Evolutionary conservation across 2,329 filamentous ascomycete species (phyloP).

Genomic region (Lasiodiplodia hormozganensis): DNA sequence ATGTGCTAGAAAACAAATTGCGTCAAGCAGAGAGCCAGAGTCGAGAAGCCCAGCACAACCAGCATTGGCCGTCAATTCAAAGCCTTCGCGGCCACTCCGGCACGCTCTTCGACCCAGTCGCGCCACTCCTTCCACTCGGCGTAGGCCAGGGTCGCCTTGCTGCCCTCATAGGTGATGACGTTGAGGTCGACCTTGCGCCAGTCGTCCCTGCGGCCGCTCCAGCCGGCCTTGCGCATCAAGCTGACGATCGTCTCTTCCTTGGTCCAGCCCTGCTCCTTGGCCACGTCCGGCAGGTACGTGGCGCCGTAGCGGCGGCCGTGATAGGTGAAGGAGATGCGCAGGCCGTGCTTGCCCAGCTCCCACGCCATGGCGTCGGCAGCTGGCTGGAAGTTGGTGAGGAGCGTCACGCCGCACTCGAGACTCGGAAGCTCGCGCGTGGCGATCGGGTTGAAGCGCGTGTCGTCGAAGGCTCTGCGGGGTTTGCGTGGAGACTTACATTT

Average conservation of each 20-base stretch:
- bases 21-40: not conserved
- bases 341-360: constrained; percentile 83
- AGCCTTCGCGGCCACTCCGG: not conserved
- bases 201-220: constrained; percentile 69
- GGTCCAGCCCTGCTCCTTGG: constrained; percentile 90
- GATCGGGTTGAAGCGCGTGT: constrained; percentile 67
- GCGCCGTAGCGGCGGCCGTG: constrained; percentile 76
- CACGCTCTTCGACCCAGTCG: constrained; percentile 65
- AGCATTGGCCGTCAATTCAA: constrained; percentile 11
- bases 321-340: constrained; percentile 84
- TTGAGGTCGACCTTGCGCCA: constrained; percentile 83
- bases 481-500: not conserved
- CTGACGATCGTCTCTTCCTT: constrained; percentile 91
- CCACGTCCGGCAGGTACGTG: constrained; percentile 92
- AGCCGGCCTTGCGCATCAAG: constrained; percentile 93
- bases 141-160: constrained; percentile 75
- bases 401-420: constrained; percentile 66
- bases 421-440: constrained; percentile 47
- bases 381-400: constrained; percentile 85
- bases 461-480: constrained; percentile 65
- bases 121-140: constrained; percentile 80
- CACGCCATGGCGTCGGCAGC: constrained; percentile 79
- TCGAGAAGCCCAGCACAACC: not conserved
- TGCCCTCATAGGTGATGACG: constrained; percentile 85
- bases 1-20: not conserved